Evolutionary conservation across 352 stramenopile species (phyloP).

Genomic region (Phytophthora sansomeana): DNA sequence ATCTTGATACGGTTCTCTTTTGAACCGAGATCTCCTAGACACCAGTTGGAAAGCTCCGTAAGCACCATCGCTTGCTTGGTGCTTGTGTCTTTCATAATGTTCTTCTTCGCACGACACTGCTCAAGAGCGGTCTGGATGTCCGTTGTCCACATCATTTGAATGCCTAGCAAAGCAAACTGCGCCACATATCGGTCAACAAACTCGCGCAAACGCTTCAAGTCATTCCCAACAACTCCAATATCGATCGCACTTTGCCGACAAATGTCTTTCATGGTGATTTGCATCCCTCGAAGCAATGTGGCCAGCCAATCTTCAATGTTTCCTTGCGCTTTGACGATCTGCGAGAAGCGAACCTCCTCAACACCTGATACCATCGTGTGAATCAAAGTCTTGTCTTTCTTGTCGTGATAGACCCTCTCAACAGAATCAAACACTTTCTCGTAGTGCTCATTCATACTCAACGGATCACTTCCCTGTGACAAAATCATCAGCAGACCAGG

Average conservation of each 20-base stretch:
- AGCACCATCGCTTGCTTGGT: conserved; percentile 94
- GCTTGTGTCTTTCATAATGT: conserved; percentile 98
- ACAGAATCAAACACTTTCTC: conserved; percentile 99
- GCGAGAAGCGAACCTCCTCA: conserved; percentile 95
- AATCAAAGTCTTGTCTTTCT: conserved; percentile 98
- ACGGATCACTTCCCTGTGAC: conserved; percentile 96
- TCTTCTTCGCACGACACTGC: conserved; percentile 96
- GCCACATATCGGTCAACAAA: conserved; percentile 96
- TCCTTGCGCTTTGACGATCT: conserved; percentile 95
- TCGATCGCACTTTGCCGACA: conserved; percentile 94
- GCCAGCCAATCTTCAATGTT: conserved; percentile 99
- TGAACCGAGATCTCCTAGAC: conserved; percentile 95
- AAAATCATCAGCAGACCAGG: conserved; percentile 97
- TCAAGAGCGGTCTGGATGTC: conserved; percentile 96
- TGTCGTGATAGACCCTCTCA: conserved; percentile 97
- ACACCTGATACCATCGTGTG: conserved; percentile 94
- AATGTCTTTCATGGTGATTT: conserved; percentile 98
- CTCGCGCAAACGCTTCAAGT: conserved; percentile 92
- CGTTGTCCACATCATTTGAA: conserved; percentile 98
- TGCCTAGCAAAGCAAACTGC: conserved; percentile 96
- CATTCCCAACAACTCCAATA: conserved; percentile 92
- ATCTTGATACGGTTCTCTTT: conserved; percentile 98
- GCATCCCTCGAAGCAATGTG: conserved; percentile 95
- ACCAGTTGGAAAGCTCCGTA: conserved; percentile 96
- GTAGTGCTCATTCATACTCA: conserved; percentile 99